Evolutionary conservation across 345 rosid genomes (phyloP), one percentile per base, ranked within the genome.

Genomic region (Bruguiera parviflora): DNA sequence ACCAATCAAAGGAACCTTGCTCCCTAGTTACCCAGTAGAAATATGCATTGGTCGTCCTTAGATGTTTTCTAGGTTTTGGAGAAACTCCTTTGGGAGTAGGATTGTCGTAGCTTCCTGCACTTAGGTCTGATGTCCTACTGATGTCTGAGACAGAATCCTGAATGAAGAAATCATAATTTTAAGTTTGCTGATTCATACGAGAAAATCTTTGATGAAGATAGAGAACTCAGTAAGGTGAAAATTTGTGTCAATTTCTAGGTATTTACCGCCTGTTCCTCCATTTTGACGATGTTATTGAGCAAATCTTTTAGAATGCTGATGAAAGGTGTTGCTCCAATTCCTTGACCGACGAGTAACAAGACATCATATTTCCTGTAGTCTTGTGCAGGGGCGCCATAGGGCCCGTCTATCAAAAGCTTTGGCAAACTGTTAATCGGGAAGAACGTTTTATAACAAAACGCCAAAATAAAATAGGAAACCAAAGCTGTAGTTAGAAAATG

Each of bases 21-120:
- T 95, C 99, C 68, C 97, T 88, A 11, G 98, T 95, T 37, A 95
- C 99, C 99, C 99, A 95, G 35, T 95, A 95, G 84, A 95, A 95
- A 74, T 95, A 92, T 33, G 99, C 99, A 77, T 90, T 89, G 16
- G 96, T 90, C 20, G 97, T 92, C 78, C 81, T 92, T 28, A 92
- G 73, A 28, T 84, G 52, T 75, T 79, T 90, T 75, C 78, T 88
- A 56, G 84, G 79, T 71, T 81, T 86, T 1, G 88, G 91, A 4
- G 90, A 80, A 64, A 58, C 60, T 67, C 67, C 72, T 56, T 71
- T 80, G 53, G 83, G 61, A 62, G 72, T 80, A 31, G 70, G 59
- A 11, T 83, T 82, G 61, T 85, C 85, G 53, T 75, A 79, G 72
- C 90, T 88, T 60, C 87, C 96, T 3, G 25, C 33, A 75, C 92